Evolutionary conservation across 2,329 filamentous ascomycete species (phyloP).

Genomic region (Beauveria sp.): DNA sequence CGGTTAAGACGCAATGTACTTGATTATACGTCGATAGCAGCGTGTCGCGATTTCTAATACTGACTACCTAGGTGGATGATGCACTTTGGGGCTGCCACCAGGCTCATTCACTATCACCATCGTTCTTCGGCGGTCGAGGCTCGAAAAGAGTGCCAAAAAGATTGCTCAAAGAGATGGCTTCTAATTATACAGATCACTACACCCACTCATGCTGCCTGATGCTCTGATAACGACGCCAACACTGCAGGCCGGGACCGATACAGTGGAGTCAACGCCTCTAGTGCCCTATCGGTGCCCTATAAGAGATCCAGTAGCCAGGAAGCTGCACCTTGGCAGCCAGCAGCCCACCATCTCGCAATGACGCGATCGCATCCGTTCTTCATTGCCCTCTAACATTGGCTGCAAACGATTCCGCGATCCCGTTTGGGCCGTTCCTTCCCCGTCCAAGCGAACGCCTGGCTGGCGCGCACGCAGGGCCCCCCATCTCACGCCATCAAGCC

Average conservation of each 20-base stretch:
- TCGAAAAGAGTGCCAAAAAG: too few relatives aligned
- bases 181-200: background rate
- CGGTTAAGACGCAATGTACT: too few relatives aligned
- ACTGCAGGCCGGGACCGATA: background rate
- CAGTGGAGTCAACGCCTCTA: background rate
- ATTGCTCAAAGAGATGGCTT: background rate
- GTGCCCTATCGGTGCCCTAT: background rate
- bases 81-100: too few relatives aligned
- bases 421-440: background rate
- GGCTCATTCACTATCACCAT: too few relatives aligned
- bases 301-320: background rate
- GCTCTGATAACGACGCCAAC: background rate
- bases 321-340: background rate
- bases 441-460: background rate
- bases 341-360: conserved; percentile 6
- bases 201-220: background rate
- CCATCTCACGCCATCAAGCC: background rate
- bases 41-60: too few relatives aligned
- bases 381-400: conserved; percentile 2
- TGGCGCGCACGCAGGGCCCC: background rate
- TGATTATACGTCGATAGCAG: too few relatives aligned
- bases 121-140: too few relatives aligned
- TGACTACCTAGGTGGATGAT: too few relatives aligned
- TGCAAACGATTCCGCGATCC: background rate
- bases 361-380: conserved; percentile 3